Conservation (phyloP, 805 yeast genomes). For the Zygotorulaspora danielsina region DNA sequence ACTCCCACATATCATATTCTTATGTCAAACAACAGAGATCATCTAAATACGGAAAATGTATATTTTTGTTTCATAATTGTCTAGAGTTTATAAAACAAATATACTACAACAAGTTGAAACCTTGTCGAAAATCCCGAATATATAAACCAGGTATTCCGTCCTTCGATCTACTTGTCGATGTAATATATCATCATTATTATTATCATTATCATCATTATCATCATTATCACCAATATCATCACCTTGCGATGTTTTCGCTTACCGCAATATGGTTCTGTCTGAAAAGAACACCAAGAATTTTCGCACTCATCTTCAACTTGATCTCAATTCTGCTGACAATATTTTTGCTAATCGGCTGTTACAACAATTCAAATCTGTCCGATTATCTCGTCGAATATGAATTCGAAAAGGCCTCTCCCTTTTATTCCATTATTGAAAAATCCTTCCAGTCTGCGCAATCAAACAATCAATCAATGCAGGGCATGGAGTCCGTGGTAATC, state of each 20-base stretch:
- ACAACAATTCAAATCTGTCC: constrained; percentile 43
- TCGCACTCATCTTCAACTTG: constrained; percentile 41
- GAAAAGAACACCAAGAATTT: constrained; percentile 42
- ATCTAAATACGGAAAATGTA: neutral
- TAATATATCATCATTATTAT: too few species aligned
- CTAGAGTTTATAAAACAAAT: neutral
- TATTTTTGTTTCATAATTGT: constrained; percentile 2
- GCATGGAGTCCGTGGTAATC: constrained; percentile 41
- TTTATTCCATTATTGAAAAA: constrained; percentile 39
- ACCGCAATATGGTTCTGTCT: constrained; percentile 26
- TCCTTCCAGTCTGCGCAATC: constrained; percentile 36
- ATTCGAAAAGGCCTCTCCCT: constrained; percentile 45
- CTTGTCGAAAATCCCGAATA: neutral
- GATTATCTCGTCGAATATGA: constrained; percentile 47
- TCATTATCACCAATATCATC: too few species aligned
- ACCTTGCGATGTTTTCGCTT: constrained; percentile 11
- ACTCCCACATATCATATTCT: constrained; percentile 14
- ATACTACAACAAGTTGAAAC: neutral
- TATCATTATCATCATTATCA: too few species aligned
- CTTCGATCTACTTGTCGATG: too few species aligned
- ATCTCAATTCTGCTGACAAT: constrained; percentile 48
- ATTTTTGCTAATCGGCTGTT: constrained; percentile 56
- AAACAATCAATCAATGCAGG: constrained; percentile 20
- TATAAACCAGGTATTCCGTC: neutral
- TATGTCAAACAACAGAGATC: constrained; percentile 8